Evolutionary conservation across 331 rosid species (phyloP), one percentile per base, ranked within the genome.

Genomic region (Saraca asoca): DNA sequence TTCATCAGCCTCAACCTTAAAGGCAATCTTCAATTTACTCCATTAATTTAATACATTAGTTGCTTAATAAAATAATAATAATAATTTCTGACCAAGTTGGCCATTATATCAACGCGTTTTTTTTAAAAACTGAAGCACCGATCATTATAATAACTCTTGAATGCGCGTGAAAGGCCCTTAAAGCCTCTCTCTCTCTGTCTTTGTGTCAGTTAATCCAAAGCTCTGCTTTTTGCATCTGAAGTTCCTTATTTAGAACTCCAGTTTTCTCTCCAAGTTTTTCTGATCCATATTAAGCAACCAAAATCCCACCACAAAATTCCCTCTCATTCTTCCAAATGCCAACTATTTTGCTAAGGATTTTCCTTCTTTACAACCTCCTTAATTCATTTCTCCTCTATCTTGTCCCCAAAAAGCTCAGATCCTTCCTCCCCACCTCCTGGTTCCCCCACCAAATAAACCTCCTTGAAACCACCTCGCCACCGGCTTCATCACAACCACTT

Each of bases 81-180:
- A 24, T 1, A 24, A 24, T 24, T 1, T 3, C 31, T 24, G 3
- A 24, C 31, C 64, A 42, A 20, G 12, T 12, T n/a, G 12, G 18
- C 65, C 74, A 62, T 62, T 14, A 65, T 64, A 6, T 11, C 51
- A 77, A 78, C 91, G 88, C 91, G 91, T 68, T 55, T 75, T 73
- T 29, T 69, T 34, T 64, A 49, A 64, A 63, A 65, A 71, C 34
- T 9, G 50, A 17, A 29, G 42, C 18, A 41, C 2, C 17, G 1
- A 12, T 31, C 13, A 59, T 64, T 19, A 10, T 11, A 38, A 4
- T 2, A n/a, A 39, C 7, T 41, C 14, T 34, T 17, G n/a, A 79
- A 70, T 45, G 75, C 81, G 86, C 79, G 75, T 78, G 2, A 24
- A 66, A 51, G 8, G 20, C 31, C 7, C 59, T 9, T 45, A 12